A percentile compares a stretch with the other conserved stretches of the same genome.
phyloP scores from a whole-genome alignment of 306 rosid species.

The Quercus ilex region DNA sequence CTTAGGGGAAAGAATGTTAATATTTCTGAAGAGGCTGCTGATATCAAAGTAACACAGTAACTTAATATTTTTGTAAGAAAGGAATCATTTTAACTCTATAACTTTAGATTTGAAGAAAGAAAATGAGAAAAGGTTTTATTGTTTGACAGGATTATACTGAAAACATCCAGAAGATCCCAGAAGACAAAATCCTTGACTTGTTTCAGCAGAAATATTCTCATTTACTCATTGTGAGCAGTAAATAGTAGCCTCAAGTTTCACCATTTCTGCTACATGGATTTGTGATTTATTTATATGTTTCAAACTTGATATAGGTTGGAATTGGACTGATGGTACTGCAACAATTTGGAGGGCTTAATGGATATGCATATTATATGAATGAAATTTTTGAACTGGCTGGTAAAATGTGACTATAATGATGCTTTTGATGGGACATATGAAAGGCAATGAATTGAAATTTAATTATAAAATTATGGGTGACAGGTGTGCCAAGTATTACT shows the following conservation, averaged over 20 bases:
- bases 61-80: too few species aligned
- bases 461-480: neutral
- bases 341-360: conserved; percentile 7
- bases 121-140: neutral
- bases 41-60: conserved; percentile 30
- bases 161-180: conserved; percentile 2
- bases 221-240: conserved; percentile 18
- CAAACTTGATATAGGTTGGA: conserved; percentile 11
- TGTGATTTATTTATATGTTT: neutral
- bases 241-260: too few species aligned
- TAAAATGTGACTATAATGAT: neutral
- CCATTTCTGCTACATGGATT: too few species aligned
- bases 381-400: conserved; percentile 16
- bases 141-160: conserved; percentile 13
- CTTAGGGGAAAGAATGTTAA: conserved; percentile 34
- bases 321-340: conserved; percentile 10
- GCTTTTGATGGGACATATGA: too few species aligned
- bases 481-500: conserved; percentile 17
- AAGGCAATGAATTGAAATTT: too few species aligned
- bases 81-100: too few species aligned
- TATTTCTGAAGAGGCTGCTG: conserved; percentile 31
- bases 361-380: neutral
- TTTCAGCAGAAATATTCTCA: conserved; percentile 31
- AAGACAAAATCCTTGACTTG: conserved; percentile 18
- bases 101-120: too few species aligned